Conservation (phyloP, 805 yeast species). For the Barnettozyma californica region DNA sequence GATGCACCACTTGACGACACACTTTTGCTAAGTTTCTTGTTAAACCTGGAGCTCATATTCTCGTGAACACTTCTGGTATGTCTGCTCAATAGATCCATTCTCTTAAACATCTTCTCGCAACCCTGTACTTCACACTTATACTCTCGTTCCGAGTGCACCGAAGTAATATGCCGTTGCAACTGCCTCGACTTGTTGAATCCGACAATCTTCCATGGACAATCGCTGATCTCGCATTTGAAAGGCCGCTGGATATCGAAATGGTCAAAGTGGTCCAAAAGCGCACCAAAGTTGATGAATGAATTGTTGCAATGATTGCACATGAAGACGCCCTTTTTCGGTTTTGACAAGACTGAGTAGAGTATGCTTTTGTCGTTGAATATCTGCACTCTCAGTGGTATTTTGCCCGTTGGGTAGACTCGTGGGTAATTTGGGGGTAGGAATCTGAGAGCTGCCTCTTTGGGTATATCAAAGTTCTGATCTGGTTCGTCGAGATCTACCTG, state of each 20-base stretch:
- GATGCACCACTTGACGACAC: constrained; percentile 4
- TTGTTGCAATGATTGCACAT: constrained; percentile 34
- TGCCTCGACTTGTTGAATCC: constrained; percentile 35
- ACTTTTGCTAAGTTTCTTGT: constrained; percentile 25
- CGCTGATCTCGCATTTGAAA: constrained; percentile 28
- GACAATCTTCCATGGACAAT: constrained; percentile 38
- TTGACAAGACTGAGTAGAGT: constrained; percentile 22
- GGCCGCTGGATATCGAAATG: constrained; percentile 28
- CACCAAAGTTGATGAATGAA: constrained; percentile 27
- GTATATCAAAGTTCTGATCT: neutral
- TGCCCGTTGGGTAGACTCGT: constrained; percentile 19
- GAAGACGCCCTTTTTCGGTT: constrained; percentile 33
- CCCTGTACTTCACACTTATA: constrained; percentile 71
- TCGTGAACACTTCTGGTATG: constrained; percentile 34
- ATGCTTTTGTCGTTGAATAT: constrained; percentile 29
- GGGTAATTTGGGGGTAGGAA: constrained; percentile 26
- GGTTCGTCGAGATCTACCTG: neutral
- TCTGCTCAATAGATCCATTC: constrained; percentile 31
- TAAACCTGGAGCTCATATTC: constrained; percentile 35
- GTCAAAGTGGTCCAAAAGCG: constrained; percentile 34
- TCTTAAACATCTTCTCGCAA: constrained; percentile 63
- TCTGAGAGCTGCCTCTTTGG: constrained; percentile 8
- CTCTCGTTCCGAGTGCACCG: constrained; percentile 28
- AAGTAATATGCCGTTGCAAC: constrained; percentile 28
- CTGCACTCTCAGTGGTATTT: constrained; percentile 23